These are phyloP conservation scores for Passalora sequoiae DNA, from an alignment of 2,329 filamentous ascomycete species.

Conservation along the genomic window DNA sequence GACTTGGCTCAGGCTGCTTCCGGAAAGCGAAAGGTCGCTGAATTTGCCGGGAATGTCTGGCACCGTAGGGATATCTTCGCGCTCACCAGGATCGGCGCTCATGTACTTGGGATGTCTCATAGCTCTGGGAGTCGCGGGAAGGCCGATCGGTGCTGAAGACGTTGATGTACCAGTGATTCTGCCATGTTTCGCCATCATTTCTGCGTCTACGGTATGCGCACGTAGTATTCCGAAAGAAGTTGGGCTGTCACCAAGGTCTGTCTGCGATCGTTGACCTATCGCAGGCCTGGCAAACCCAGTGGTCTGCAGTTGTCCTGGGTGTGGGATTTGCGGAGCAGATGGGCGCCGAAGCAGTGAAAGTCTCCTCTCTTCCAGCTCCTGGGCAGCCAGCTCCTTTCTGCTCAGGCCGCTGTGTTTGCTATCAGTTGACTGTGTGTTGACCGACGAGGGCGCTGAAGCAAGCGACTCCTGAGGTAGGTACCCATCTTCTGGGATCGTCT, in stretches of 20 bases:
- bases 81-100: constrained; percentile 50
- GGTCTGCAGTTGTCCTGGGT: constrained; percentile 55
- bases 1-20: constrained; percentile 27
- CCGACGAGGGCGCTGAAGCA: constrained; percentile 3
- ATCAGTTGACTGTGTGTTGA: constrained; percentile 20
- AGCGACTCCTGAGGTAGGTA: constrained; percentile 2
- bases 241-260: constrained; percentile 43
- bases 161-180: constrained; percentile 41
- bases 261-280: constrained; percentile 34
- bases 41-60: constrained; percentile 52
- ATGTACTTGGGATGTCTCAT: constrained; percentile 76
- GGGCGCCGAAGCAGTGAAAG: constrained; percentile 76
- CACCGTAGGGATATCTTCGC: constrained; percentile 48
- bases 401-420: constrained; percentile 25
- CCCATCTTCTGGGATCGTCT: constrained; percentile 5
- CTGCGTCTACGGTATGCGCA: constrained; percentile 62
- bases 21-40: constrained; percentile 27
- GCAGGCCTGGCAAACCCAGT: constrained; percentile 32
- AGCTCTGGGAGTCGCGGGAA: constrained; percentile 86
- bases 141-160: constrained; percentile 58
- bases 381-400: constrained; percentile 52
- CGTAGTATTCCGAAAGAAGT: constrained; percentile 43
- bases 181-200: constrained; percentile 35
- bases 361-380: constrained; percentile 82
- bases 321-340: constrained; percentile 72